Base-by-base conservation (phyloP, 202 grass and related monocot species). In the Setaria viridis region DNA sequence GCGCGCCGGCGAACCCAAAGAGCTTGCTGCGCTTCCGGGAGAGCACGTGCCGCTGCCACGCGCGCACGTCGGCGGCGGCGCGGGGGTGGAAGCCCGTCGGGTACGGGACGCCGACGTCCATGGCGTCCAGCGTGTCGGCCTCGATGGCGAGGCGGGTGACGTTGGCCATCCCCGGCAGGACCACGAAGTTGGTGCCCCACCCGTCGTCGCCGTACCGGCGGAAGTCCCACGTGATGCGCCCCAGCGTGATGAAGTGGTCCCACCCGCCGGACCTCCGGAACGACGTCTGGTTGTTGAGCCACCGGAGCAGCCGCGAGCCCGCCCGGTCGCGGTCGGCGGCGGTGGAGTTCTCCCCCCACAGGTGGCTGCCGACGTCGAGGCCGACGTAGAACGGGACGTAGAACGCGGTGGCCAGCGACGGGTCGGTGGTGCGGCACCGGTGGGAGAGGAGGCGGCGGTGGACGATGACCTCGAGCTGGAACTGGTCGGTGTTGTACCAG, bases 201-300 rank as follows among this genome's bases (percentile, higher is more conserved):
- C 86, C 89, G 50, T 72, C 83, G 63, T 79, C 54, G 57, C 59
- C 35, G 54, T 75, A 70, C 41, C 95, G 93, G 12, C 93, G 95
- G 82, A 98, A 98, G 71, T 98, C 95, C 95, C 95, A 98, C 15
- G 95, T 92, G 78, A 98, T 98, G 67, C 93, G 89, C 19, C 95
- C 95, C 2, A 98, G 67, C 25, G 88, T 66, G 62, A 91, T 90
- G 89, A 98, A 98, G 85, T 98, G 95, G 15, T 94, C 95, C 89
- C 84, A 88, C 5, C 93, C 95, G 50, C 87, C 88, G 43, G 95
- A 95, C 3, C 47, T 89, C 71, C 35, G 53, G 85, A 89, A 95
- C 4, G 81, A 70, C 14, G 78, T 67, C 83, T 95, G 91, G 37
- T 89, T 84, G 12, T n/a, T 46, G 41, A 98, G 83, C 95, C 95